phyloP scores from a whole-genome alignment of 2,329 filamentous ascomycete species.

The Escovopsis weberi region DNA sequence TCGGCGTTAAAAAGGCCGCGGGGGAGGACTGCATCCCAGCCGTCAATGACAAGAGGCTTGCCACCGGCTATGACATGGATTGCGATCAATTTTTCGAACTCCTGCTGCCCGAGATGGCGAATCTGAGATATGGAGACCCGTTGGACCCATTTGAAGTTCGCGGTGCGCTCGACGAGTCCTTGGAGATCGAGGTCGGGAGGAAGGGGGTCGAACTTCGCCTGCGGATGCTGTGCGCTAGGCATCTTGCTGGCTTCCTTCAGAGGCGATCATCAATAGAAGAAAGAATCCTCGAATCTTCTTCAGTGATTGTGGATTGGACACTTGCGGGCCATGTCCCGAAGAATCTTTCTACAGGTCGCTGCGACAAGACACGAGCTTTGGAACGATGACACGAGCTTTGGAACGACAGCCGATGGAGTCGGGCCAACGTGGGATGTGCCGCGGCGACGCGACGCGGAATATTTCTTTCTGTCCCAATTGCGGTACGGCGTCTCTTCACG shows the following conservation, averaged over 20 bases:
- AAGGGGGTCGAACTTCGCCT: slow-evolving; percentile 84
- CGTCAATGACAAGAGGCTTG: slow-evolving; percentile 80
- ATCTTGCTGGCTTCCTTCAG: slow-evolving; percentile 33
- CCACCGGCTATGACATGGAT: slow-evolving; percentile 74
- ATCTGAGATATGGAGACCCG: slow-evolving; percentile 70
- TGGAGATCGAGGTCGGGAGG: slow-evolving; percentile 71
- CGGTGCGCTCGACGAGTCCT: slow-evolving; percentile 57
- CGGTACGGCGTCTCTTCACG: too few species aligned
- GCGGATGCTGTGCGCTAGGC: slow-evolving; percentile 60
- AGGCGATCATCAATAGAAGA: not conserved
- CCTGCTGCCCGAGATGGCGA: slow-evolving; percentile 56
- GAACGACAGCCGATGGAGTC: too few species aligned
- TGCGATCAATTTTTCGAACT: slow-evolving; percentile 74
- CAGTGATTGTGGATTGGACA: not conserved
- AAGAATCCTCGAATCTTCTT: too few species aligned
- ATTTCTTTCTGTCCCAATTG: too few species aligned
- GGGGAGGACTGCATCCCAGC: slow-evolving; percentile 65
- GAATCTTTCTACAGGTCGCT: too few species aligned
- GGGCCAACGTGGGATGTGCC: too few species aligned
- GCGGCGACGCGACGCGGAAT: too few species aligned
- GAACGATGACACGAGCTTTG: too few species aligned
- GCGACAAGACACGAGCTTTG: too few species aligned
- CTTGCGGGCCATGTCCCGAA: too few species aligned
- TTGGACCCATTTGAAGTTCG: slow-evolving; percentile 78
- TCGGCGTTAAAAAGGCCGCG: slow-evolving; percentile 61